Evolutionary conservation across 495 filamentous ascomycete genomes (phyloP).

Genomic region (Cetradonia linearis): DNA sequence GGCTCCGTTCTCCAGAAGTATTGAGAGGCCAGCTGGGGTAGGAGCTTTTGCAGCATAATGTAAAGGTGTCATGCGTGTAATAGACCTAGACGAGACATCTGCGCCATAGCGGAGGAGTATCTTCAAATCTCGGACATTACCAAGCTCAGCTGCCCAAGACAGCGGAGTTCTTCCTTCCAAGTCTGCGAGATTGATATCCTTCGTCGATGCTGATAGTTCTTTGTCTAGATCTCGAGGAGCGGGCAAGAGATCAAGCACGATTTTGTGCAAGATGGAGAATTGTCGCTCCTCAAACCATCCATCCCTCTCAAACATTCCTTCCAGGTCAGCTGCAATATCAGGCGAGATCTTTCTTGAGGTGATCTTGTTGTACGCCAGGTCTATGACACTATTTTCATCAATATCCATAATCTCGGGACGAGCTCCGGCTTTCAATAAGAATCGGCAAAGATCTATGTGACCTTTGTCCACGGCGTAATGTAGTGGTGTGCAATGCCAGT

Average conservation of each 20-base stretch:
- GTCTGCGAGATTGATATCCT: neutral
- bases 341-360: too few species aligned
- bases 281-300: neutral
- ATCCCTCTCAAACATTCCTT: too few species aligned
- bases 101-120: conserved; percentile 3
- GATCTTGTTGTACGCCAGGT: too few species aligned
- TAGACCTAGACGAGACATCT: neutral
- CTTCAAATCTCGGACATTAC: neutral
- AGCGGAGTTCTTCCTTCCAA: conserved; percentile 1
- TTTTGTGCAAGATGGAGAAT: neutral
- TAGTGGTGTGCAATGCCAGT: neutral
- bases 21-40: neutral
- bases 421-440: too few species aligned
- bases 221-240: neutral
- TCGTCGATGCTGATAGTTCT: neutral
- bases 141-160: conserved; percentile 4
- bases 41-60: conserved; percentile 1
- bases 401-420: too few species aligned
- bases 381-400: too few species aligned
- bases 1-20: neutral
- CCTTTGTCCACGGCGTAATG: neutral
- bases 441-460: too few species aligned
- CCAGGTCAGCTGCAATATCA: too few species aligned
- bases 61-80: neutral
- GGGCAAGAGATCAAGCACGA: neutral